phyloP scores from a whole-genome alignment of 352 stramenopile species.

The Saprolegnia parasitica region DNA sequence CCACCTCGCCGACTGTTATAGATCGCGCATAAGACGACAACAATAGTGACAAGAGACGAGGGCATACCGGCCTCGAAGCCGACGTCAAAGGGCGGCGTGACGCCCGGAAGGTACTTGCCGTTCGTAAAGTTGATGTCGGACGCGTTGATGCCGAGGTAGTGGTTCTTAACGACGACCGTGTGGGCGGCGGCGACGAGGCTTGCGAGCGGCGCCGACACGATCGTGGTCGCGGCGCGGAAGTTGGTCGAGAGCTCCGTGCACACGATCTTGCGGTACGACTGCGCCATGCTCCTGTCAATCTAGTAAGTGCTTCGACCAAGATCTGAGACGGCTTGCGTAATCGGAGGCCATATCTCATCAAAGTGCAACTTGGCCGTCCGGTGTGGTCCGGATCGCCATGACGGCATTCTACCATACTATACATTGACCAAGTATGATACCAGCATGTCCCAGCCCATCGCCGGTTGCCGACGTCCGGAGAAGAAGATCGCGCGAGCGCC shows the following conservation, averaged over 20 bases:
- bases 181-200: slow-evolving; percentile 34
- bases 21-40: too few species aligned
- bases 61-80: slow-evolving; percentile 44
- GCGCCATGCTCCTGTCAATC: not conserved
- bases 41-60: too few species aligned
- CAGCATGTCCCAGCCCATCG: too few species aligned
- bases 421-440: too few species aligned
- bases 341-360: not conserved
- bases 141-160: slow-evolving; percentile 45
- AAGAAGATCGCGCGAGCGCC: too few species aligned
- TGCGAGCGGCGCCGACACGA: slow-evolving; percentile 46
- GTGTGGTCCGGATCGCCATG: not conserved
- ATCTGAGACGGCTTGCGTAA: not conserved
- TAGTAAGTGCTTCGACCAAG: not conserved
- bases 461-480: too few species aligned
- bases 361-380: not conserved
- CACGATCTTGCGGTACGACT: slow-evolving; percentile 64
- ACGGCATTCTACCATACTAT: too few species aligned
- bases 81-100: slow-evolving; percentile 48
- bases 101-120: slow-evolving; percentile 44
- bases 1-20: slow-evolving; percentile 18
- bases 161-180: slow-evolving; percentile 47
- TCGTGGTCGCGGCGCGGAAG: slow-evolving; percentile 68
- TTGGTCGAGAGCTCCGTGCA: slow-evolving; percentile 75
- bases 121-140: slow-evolving; percentile 61